Percentiles rank a stretch among this genome's conserved stretches.
phyloP scores from a whole-genome alignment of 768 basidiomycete species.

The Termitomyces sp. region DNA sequence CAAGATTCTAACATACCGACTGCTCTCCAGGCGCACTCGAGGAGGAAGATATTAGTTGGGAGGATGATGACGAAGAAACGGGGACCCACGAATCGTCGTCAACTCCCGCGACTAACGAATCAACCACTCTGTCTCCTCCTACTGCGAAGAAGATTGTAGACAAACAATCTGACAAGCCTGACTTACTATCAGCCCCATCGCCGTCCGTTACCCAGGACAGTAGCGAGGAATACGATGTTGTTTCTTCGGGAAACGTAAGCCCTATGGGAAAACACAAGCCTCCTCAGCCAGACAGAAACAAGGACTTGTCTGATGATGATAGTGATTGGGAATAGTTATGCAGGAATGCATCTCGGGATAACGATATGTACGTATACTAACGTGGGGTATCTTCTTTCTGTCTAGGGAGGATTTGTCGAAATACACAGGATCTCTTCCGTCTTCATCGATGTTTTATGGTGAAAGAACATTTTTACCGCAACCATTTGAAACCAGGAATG shows the following conservation, averaged over 20 bases:
- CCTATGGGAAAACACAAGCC: conserved; percentile 29
- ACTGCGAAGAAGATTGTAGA: conserved; percentile 1
- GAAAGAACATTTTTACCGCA: not conserved
- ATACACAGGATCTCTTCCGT: not conserved
- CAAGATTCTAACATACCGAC: not conserved
- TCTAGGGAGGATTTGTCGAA: not conserved
- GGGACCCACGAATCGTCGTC: not conserved
- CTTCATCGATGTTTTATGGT: not conserved
- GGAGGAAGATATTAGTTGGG: conserved; percentile 92
- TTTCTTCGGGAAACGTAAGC: conserved; percentile 50
- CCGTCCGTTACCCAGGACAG: conserved; percentile 35
- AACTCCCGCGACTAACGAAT: conserved; percentile 13
- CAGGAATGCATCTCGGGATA: not conserved
- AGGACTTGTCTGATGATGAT: conserved; percentile 35
- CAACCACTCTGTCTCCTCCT: conserved; percentile 4
- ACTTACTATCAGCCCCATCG: conserved; percentile 2
- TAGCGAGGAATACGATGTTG: conserved; percentile 64
- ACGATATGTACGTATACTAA: not conserved
- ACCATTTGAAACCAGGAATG: too few relatives aligned
- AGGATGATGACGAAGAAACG: conserved; percentile 83
- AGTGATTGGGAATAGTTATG: conserved; percentile 63
- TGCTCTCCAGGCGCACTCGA: conserved; percentile 43
- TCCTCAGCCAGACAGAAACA: conserved; percentile 18
- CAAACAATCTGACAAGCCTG: conserved; percentile 1
- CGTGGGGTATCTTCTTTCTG: not conserved